These are phyloP conservation scores for Galium porrigens DNA, from an alignment of 305 asterid species.

Conservation along the genomic window DNA sequence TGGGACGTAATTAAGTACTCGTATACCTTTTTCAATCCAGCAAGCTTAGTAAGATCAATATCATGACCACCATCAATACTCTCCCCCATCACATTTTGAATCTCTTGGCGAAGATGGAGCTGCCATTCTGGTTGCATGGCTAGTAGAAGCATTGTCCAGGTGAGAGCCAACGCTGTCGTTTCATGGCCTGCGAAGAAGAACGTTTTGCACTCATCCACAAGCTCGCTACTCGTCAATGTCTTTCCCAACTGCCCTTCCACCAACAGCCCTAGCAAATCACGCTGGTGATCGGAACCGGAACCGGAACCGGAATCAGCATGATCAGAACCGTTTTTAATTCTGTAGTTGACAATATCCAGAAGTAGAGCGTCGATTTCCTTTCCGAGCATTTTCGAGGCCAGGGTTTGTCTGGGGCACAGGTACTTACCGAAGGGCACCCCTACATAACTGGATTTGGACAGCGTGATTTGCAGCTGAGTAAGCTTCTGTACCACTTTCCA, in stretches of 20 bases:
- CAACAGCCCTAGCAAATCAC: constrained; percentile 50
- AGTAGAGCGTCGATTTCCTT: constrained; percentile 48
- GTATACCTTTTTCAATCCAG: too few relatives aligned
- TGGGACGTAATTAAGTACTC: too few relatives aligned
- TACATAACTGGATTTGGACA: constrained; percentile 54
- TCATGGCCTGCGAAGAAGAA: constrained; percentile 84
- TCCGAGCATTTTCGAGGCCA: constrained; percentile 44
- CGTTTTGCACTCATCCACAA: constrained; percentile 86
- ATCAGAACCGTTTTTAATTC: not conserved
- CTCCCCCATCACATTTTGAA: constrained; percentile 25
- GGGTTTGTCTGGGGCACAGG: constrained; percentile 34
- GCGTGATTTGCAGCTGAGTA: constrained; percentile 49
- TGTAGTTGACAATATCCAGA: constrained; percentile 25
- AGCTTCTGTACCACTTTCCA: constrained; percentile 42
- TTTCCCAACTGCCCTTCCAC: constrained; percentile 27
- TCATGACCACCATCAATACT: too few relatives aligned
- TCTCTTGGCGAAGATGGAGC: constrained; percentile 46
- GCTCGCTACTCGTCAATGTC: constrained; percentile 35
- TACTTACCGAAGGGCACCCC: constrained; percentile 63
- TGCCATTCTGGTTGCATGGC: constrained; percentile 68
- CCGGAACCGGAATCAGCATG: not conserved
- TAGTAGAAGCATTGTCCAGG: constrained; percentile 64
- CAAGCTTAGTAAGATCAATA: too few relatives aligned
- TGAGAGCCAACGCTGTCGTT: constrained; percentile 62
- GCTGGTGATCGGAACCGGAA: constrained; percentile 6